Evolutionary conservation across 495 filamentous ascomycete genomes (phyloP), one percentile per base, ranked within the genome.

Genomic region (Talaromyces nanjingensis): DNA sequence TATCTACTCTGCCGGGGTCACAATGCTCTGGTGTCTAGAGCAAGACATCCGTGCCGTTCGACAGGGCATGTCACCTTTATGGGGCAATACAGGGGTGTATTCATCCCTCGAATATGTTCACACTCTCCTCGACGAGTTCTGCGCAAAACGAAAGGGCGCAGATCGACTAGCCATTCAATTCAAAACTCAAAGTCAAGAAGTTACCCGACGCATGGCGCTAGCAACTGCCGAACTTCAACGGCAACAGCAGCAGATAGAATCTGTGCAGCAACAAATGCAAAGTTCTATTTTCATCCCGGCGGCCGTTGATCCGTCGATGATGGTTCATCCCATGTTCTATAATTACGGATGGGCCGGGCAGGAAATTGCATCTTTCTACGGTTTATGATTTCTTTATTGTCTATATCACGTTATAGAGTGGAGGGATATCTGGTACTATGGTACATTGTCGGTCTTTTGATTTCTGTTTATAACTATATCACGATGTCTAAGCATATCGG

Each of bases 1-100:
- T 64, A 65, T 81, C 24, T 84, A 82, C 58, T 81, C 79, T 67
- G 81, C 81, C 1, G 79, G 79, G 3, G 75, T 81, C 65, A 72
- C 81, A 58, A 75, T 84, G 63, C 63, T 84, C 16, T 80, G 78
- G 78, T 79, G 76, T 61, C 67, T 80, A 22, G 75, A 80, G 61
- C 74, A 79, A 58, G 77, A 84, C 58, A 71, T 81, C 14, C 79
- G 76, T 8, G 70, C 77, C 0, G 63, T 83, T 1, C 77, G 77
- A 29, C 77, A 79, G 25, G 76, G 72, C 6, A 74, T 61, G 0
- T 66, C 73, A 6, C 71, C 80, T 0, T 69, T 75, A 2, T 78
- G 78, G 72, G 58, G 74, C 69, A 60, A 81, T 82, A 67, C 79
- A 79, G 25, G 75, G 74, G 24, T 74, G 70, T 53, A 82, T 42